These are phyloP conservation scores for Ceratocystis variospora DNA, from an alignment of 2,329 filamentous ascomycete genomes.

Conservation along the genomic window DNA sequence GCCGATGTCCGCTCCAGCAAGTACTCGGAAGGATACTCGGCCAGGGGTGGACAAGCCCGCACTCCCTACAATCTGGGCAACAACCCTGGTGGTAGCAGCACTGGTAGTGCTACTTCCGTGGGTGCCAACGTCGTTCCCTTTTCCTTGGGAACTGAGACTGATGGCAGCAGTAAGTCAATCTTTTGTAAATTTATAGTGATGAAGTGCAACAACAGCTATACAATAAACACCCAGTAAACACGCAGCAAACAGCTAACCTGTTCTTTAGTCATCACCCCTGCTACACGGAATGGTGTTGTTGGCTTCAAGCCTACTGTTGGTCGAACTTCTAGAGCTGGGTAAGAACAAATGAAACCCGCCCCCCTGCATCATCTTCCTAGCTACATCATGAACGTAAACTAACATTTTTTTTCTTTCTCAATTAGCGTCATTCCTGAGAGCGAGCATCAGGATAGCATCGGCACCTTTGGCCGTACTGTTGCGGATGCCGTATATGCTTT, in stretches of 20 bases:
- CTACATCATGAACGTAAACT: background rate
- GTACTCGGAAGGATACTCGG: constrained; percentile 55
- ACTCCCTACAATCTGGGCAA: constrained; percentile 55
- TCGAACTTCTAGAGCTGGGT: constrained; percentile 46
- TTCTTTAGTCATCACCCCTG: constrained; percentile 49
- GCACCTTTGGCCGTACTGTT: constrained; percentile 52
- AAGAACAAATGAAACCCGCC: background rate
- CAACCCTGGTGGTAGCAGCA: constrained; percentile 55
- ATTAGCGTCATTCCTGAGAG: constrained; percentile 47
- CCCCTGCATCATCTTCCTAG: background rate
- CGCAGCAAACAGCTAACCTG: background rate
- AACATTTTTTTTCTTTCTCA: background rate
- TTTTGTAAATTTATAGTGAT: background rate
- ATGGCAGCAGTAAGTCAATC: constrained; percentile 40
- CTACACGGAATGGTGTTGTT: constrained; percentile 53
- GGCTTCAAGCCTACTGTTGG: constrained; percentile 67
- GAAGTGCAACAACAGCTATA: background rate
- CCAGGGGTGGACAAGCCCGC: constrained; percentile 48
- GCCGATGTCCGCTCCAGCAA: constrained; percentile 55
- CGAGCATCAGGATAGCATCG: constrained; percentile 55
- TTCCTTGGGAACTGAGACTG: constrained; percentile 59
- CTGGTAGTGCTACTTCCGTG: constrained; percentile 52
- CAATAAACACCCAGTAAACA: background rate
- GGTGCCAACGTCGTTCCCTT: constrained; percentile 49
- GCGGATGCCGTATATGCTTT: constrained; percentile 53